Evolutionary conservation across 306 rosid species (phyloP).

Genomic region (Quercus gilva): DNA sequence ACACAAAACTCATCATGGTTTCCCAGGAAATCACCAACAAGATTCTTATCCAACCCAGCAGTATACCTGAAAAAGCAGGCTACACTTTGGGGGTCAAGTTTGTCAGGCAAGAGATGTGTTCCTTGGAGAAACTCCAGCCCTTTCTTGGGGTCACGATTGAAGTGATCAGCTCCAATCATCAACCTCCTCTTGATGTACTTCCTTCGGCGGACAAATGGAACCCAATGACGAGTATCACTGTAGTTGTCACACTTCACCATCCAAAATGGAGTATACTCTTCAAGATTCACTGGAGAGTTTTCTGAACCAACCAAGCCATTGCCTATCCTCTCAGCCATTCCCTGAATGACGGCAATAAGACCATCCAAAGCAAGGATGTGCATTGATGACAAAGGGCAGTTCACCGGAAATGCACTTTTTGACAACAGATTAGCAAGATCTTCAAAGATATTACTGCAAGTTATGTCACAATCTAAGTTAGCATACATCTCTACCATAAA

Average conservation of each 20-base stretch:
- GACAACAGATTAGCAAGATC: conserved; percentile 84
- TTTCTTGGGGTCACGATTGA: conserved; percentile 98
- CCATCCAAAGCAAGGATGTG: conserved; percentile 94
- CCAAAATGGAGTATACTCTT: conserved; percentile 94
- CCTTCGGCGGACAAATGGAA: conserved; percentile 82
- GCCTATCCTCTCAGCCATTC: conserved; percentile 94
- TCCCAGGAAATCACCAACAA: conserved; percentile 95
- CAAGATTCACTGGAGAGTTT: conserved; percentile 65
- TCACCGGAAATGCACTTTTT: conserved; percentile 89
- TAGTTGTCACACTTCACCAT: conserved; percentile 93
- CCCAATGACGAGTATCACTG: conserved; percentile 83
- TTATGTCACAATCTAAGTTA: conserved; percentile 89
- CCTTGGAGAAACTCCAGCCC: conserved; percentile 98
- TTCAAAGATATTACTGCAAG: conserved; percentile 96
- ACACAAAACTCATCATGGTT: conserved; percentile 95
- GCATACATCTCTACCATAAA: conserved; percentile 94
- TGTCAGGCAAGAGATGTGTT: conserved; percentile 93
- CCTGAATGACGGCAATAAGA: conserved; percentile 92
- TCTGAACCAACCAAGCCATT: conserved; percentile 67
- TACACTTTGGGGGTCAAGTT: conserved; percentile 99
- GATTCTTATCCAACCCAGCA: conserved; percentile 98
- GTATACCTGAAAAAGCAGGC: conserved; percentile 98
- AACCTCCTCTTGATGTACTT: conserved; percentile 92
- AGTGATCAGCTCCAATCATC: conserved; percentile 99
- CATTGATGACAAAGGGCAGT: conserved; percentile 83